Conservation (phyloP, 2,329 filamentous ascomycete species). For the Trichoderma atroviride region DNA sequence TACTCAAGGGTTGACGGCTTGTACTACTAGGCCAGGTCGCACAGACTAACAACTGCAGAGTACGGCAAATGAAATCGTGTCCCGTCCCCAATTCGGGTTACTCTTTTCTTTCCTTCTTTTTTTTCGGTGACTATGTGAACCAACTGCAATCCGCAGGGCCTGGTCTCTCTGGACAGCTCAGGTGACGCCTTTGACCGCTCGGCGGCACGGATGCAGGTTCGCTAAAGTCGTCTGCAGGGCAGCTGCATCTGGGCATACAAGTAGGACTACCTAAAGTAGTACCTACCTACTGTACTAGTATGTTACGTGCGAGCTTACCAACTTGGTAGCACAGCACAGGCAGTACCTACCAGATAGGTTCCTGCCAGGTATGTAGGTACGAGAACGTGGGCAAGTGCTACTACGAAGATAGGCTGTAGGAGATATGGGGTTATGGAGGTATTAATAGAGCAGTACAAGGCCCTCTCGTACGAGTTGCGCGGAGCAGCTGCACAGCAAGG, state of each 20-base stretch:
- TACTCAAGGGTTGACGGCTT: neutral
- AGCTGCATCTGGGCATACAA: conserved; percentile 18
- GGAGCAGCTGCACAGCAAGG: neutral
- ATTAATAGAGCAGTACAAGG: neutral
- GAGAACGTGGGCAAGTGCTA: neutral
- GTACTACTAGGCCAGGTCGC: neutral
- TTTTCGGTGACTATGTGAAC: conserved; percentile 2
- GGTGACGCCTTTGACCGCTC: conserved; percentile 26
- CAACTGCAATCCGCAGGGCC: neutral
- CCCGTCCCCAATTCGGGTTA: neutral
- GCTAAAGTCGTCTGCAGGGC: conserved; percentile 6
- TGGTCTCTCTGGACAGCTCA: conserved; percentile 21
- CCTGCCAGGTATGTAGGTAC: neutral
- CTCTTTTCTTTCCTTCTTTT: neutral
- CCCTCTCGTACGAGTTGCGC: conserved; percentile 2
- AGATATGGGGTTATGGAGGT: neutral
- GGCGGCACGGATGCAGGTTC: conserved; percentile 12
- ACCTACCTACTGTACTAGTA: no score
- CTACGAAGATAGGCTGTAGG: neutral
- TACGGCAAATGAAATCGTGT: conserved; percentile 14
- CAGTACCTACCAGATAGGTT: neutral
- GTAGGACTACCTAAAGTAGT: neutral
- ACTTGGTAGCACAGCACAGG: neutral
- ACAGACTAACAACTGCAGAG: neutral
- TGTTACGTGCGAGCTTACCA: neutral